These are phyloP conservation scores for Polychytrium aggregatum DNA, from an alignment of 192 early-diverging fungal genomes.

Conservation along the genomic window DNA sequence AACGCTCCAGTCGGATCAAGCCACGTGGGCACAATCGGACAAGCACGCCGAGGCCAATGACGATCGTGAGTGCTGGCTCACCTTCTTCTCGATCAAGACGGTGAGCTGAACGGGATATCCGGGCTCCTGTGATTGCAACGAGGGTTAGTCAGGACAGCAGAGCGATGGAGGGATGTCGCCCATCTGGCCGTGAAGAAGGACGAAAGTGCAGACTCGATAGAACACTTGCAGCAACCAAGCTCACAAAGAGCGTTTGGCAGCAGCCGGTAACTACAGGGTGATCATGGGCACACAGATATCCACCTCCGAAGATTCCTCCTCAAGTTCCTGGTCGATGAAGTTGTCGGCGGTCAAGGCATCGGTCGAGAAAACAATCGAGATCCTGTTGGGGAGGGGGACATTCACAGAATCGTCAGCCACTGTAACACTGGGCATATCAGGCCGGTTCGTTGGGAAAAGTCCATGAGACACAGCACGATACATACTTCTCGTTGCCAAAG, in stretches of 20 bases:
- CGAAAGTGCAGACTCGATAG: not conserved
- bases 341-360: constrained; percentile 70
- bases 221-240: not conserved
- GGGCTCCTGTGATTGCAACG: constrained; percentile 20
- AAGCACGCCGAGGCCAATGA: no score
- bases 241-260: constrained; percentile 46
- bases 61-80: no score
- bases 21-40: no score
- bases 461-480: not conserved
- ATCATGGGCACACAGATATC: constrained; percentile 49
- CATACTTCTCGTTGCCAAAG: constrained; percentile 84
- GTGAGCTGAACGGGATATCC: constrained; percentile 66
- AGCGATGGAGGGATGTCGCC: constrained; percentile 10
- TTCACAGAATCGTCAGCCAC: no score
- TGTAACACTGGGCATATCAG: no score
- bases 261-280: constrained; percentile 75
- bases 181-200: not conserved
- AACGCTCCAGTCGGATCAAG: no score
- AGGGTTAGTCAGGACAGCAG: constrained; percentile 19
- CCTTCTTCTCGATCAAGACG: constrained; percentile 67
- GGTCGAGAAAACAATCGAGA: constrained; percentile 78
- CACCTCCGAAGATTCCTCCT: no score
- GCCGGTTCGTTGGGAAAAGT: no score
- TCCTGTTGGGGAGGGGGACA: constrained; percentile 24
- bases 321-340: constrained; percentile 49